Evolutionary conservation across 2,329 filamentous ascomycete species (phyloP), one percentile per base, ranked within the genome.

Genomic region (Leptographium flavum): DNA sequence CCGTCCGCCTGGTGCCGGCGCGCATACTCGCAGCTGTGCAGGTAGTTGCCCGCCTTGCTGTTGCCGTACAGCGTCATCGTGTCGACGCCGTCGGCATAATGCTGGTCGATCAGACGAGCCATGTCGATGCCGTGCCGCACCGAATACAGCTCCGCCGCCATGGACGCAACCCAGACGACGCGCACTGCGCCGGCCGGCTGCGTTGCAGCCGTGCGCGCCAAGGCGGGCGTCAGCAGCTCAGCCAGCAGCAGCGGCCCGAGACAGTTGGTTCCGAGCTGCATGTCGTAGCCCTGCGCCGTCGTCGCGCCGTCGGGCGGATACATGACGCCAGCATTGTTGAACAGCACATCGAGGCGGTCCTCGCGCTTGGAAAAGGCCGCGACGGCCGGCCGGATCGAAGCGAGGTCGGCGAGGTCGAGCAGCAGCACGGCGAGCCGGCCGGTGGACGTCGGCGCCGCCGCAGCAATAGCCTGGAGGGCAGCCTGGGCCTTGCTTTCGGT

Each of bases 391-490:
- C 56, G 57, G 43, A 61, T 50, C n/a, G 49, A 55, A 8, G 45
- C 43, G 6, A 62, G 52, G 47, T 62, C 57, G 27, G 47, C 47
- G 5, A 62, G 54, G 48, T 71, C 68, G 9, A 71, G 53, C 8
- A 57, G 45, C 25, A 70, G 53, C 47, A 65, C 68, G 15, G 56
- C 54, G 4, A 70, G 50, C 3, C 51, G 49, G 27, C 64, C 64
- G 10, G 53, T 54, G 13, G 55, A 48, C 11, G 52, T 31, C 2
- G 64, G 58, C 1, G 52, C 53, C 8, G 58, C 54, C 0, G 42
- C 21, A 31, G 61, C 55, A 48, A 72, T 67, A 13, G 52, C 48
- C 11, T 57, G 51, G 37, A 74, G 68, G 17, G 66, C 66, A 0
- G 53, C 46, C 7, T 58, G 54, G 15, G 58, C 64, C 46, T 67